phyloP scores from a whole-genome alignment of 176 grass and related monocot species.

The Triticum monococcum region DNA sequence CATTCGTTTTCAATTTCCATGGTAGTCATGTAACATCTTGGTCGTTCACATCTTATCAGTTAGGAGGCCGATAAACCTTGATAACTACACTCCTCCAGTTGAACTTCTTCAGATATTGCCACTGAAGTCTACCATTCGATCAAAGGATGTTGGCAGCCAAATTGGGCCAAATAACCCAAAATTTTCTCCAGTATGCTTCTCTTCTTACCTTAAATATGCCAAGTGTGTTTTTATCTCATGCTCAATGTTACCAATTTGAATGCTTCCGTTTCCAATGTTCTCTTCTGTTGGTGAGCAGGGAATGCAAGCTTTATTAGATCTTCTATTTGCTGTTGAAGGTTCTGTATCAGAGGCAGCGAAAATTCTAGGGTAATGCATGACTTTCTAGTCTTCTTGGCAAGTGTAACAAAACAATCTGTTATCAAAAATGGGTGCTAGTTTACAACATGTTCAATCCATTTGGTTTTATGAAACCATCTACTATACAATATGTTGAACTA shows the following conservation, averaged over 20 bases:
- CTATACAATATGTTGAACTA: background rate
- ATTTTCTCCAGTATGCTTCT: slow-evolving; percentile 64
- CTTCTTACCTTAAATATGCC: background rate
- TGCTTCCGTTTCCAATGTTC: background rate
- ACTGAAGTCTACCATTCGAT: slow-evolving; percentile 76
- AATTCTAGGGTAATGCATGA: slow-evolving; percentile 71
- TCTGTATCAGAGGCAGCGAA: slow-evolving; percentile 84
- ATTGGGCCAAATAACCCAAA: slow-evolving; percentile 91
- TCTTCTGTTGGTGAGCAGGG: slow-evolving; percentile 47
- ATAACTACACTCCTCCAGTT: slow-evolving; percentile 69
- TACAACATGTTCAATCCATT: background rate
- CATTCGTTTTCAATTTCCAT: slow-evolving; percentile 5
- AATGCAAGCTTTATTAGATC: slow-evolving; percentile 95
- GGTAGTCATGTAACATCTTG: background rate
- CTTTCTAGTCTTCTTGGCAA: background rate
- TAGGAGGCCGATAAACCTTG: slow-evolving; percentile 76
- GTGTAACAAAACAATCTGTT: background rate
- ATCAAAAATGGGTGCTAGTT: background rate
- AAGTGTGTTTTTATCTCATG: background rate
- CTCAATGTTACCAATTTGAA: background rate
- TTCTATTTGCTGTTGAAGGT: slow-evolving; percentile 83
- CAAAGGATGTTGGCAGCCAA: slow-evolving; percentile 70
- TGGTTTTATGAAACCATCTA: slow-evolving; percentile 22
- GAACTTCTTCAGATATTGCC: slow-evolving; percentile 95
- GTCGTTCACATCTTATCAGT: slow-evolving; percentile 48